Evolutionary conservation across 352 stramenopile genomes (phyloP).

Genomic region (Pythium guiyangense): DNA sequence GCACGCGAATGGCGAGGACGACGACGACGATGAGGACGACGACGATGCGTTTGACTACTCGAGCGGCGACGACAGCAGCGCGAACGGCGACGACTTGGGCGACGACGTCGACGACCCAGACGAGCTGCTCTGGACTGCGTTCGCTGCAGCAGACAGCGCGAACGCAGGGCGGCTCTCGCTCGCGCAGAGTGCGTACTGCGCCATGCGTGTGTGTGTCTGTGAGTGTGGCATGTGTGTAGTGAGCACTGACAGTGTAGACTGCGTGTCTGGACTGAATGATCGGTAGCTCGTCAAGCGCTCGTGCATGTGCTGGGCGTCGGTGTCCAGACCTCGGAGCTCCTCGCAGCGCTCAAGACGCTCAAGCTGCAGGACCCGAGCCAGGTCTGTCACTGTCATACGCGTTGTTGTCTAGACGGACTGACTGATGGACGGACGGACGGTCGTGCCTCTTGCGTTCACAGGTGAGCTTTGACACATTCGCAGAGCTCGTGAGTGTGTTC

Average conservation of each 20-base stretch:
- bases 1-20: constrained; percentile 17
- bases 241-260: neutral
- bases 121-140: constrained; percentile 62
- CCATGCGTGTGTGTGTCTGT: neutral
- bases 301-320: constrained; percentile 58
- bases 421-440: no score
- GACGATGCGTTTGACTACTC: constrained; percentile 46
- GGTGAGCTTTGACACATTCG: constrained; percentile 64
- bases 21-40: constrained; percentile 19
- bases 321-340: constrained; percentile 38
- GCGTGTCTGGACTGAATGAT: neutral
- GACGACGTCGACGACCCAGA: constrained; percentile 56
- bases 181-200: constrained; percentile 39
- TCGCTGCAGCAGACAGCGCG: constrained; percentile 39
- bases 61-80: constrained; percentile 41
- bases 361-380: constrained; percentile 30
- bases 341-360: constrained; percentile 21
- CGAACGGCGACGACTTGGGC: constrained; percentile 24
- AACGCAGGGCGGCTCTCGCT: constrained; percentile 37
- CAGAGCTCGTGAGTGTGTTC: constrained; percentile 42
- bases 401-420: neutral
- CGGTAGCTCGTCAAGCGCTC: constrained; percentile 48
- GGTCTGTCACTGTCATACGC: constrained; percentile 13
- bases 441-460: constrained; percentile 17
- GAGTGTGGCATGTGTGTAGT: no score